Evolutionary conservation across 2,329 filamentous ascomycete species (phyloP).

Genomic region (Cladosporium sp.): DNA sequence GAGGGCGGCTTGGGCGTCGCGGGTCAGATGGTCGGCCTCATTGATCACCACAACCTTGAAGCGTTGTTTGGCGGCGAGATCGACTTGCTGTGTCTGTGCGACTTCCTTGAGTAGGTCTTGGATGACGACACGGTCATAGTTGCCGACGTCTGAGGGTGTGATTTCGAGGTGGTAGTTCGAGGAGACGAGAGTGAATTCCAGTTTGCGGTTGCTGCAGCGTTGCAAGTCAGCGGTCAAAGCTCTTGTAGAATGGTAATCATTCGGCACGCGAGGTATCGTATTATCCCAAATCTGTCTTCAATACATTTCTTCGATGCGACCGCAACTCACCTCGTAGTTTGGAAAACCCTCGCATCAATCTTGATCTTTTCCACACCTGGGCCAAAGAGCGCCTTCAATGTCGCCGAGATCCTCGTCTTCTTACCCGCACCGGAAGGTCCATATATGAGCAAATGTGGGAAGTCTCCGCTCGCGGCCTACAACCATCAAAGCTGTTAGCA

Average conservation of each 20-base stretch:
- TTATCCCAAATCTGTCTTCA: not conserved
- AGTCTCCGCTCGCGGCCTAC: constrained; percentile 93
- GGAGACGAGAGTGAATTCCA: constrained; percentile 98
- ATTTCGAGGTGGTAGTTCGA: constrained; percentile 98
- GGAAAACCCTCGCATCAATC: constrained; percentile 95
- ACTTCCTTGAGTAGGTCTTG: constrained; percentile 97
- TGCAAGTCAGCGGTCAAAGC: constrained; percentile 1
- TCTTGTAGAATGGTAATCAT: not conserved
- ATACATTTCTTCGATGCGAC: not conserved
- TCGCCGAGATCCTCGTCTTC: constrained; percentile 94
- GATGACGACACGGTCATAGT: constrained; percentile 91
- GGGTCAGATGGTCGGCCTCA: constrained; percentile 88
- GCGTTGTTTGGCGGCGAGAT: constrained; percentile 78
- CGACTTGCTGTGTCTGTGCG: constrained; percentile 98
- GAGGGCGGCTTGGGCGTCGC: constrained; percentile 92
- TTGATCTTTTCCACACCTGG: constrained; percentile 99
- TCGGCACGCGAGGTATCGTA: too few species aligned
- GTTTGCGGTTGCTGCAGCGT: constrained; percentile 73
- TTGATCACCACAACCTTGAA: constrained; percentile 99
- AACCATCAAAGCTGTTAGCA: not conserved
- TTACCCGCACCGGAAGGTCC: constrained; percentile 95
- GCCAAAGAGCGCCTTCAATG: constrained; percentile 89
- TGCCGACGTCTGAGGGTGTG: constrained; percentile 93
- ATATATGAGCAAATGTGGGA: constrained; percentile 95
- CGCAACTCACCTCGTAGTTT: constrained; percentile 57